Base-by-base conservation (phyloP, 495 filamentous ascomycete genomes). In the Penicillium steckii region DNA sequence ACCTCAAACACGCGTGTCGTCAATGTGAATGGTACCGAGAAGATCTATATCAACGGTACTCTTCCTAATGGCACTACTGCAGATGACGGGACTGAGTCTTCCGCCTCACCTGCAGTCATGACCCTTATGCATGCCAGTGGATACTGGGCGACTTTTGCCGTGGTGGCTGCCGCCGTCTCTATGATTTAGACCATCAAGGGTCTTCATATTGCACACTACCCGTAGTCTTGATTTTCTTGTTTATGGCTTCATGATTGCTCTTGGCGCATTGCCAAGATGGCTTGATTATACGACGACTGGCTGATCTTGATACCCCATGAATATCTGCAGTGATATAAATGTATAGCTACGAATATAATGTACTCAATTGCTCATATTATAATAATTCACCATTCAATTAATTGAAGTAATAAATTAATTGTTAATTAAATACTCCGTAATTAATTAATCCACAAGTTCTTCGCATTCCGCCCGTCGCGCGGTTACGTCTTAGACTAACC, bases 61-160 rank as follows among this genome's bases (percentile, higher is more conserved):
- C 68, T 97, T 40, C 83, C 87, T 17, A 94, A 94, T 60, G 91
- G 88, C 22, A 96, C 92, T 1, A 91, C 89, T 0, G 79, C 81
- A 4, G 64, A 78, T 12, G 82, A 84, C 19, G 37, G 55, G 8
- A 46, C 57, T 7, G 38, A 53, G 29, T 58, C 60, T 6, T 73
- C 61, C 13, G 74, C 62, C 23, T 64, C 53, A 12, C 68, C 59
- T 32, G 48, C 63, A 21, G 50, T 73, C 24, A 50, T 65, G 41
- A 56, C 50, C 19, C 38, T 83, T 45, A 55, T 76, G 10, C 62
- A 79, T 43, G 62, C 72, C 8, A 73, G 72, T 23, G 87, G 86
- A 22, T 87, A 82, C 66, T 88, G 82, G 83, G 65, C 80, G 21
- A 80, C 83, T 43, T 77, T 79, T 23, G 81, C 76, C 26, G 49